These are phyloP conservation scores for Didymella pomorum DNA, from an alignment of 2,329 filamentous ascomycete species.

Conservation along the genomic window DNA sequence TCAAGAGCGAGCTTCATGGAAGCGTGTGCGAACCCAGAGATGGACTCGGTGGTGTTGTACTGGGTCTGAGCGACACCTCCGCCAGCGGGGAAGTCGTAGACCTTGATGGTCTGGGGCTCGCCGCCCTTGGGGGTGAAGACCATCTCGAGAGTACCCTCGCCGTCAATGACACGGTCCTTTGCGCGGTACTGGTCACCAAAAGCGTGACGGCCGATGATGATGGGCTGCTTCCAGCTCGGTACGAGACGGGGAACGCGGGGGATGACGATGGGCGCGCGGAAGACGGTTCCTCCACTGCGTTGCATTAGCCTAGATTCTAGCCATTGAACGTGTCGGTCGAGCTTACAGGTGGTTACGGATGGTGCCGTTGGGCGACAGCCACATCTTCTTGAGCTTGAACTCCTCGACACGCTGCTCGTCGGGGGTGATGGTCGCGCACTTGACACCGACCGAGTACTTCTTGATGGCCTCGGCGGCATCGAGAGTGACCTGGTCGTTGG, in stretches of 20 bases:
- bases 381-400: slow-evolving; percentile 99
- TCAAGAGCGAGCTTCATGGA: slow-evolving; percentile 93
- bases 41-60: slow-evolving; percentile 98
- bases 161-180: slow-evolving; percentile 85
- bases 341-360: slow-evolving; percentile 69
- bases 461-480: slow-evolving; percentile 97
- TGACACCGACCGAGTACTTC: slow-evolving; percentile 98
- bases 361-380: slow-evolving; percentile 96
- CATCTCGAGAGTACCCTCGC: slow-evolving; percentile 89
- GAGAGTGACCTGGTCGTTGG: slow-evolving; percentile 92
- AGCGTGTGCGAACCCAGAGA: slow-evolving; percentile 91
- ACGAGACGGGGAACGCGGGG: slow-evolving; percentile 90
- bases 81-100: slow-evolving; percentile 85
- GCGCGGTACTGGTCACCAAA: slow-evolving; percentile 99
- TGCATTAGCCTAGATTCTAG: slow-evolving; percentile 29
- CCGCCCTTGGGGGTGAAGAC: slow-evolving; percentile 87
- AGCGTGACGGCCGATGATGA: slow-evolving; percentile 97
- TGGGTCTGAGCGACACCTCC: slow-evolving; percentile 92
- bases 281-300: slow-evolving; percentile 84
- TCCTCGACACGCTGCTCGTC: slow-evolving; percentile 97
- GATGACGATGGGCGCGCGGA: slow-evolving; percentile 98
- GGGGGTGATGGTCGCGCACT: slow-evolving; percentile 98
- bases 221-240: slow-evolving; percentile 97
- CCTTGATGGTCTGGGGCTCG: slow-evolving; percentile 83
- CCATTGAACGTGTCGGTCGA: background rate